These are phyloP conservation scores for Penicillium riverlandense DNA, from an alignment of 495 filamentous ascomycete genomes.

Conservation along the genomic window DNA sequence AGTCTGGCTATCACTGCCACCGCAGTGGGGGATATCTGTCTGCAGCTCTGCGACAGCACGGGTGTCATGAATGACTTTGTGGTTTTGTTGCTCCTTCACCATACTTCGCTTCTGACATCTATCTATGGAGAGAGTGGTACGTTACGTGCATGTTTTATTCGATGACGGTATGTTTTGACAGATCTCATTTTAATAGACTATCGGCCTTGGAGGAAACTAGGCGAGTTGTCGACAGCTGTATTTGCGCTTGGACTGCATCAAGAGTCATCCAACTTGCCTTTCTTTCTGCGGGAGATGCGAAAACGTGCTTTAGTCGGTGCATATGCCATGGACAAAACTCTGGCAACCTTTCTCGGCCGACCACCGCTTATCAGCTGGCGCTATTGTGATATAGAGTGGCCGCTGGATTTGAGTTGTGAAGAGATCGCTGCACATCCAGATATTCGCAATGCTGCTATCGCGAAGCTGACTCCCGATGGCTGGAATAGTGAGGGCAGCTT, in stretches of 20 bases:
- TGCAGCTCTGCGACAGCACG: conserved; percentile 20
- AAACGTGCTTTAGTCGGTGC: conserved; percentile 39
- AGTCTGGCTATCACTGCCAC: conserved; percentile 4
- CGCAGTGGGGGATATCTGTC: conserved; percentile 19
- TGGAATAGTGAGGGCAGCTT: conserved; percentile 40
- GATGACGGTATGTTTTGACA: neutral
- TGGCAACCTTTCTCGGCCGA: conserved; percentile 43
- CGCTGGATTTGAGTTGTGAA: conserved; percentile 44
- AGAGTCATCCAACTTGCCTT: conserved; percentile 25
- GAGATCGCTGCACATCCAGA: conserved; percentile 33
- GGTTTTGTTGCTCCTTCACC: conserved; percentile 13
- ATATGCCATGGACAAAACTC: conserved; percentile 39
- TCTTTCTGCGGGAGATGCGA: conserved; percentile 38
- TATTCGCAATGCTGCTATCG: conserved; percentile 26
- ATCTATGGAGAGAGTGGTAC: conserved; percentile 22
- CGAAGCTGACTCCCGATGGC: conserved; percentile 32
- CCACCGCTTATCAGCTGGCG: conserved; percentile 43
- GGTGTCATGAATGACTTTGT: conserved; percentile 22
- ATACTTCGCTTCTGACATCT: conserved; percentile 9
- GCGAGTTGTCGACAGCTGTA: conserved; percentile 20
- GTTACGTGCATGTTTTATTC: neutral
- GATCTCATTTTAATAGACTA: conserved; percentile 5
- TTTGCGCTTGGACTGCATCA: conserved; percentile 49
- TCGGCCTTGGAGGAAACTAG: conserved; percentile 19
- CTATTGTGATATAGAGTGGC: conserved; percentile 23